phyloP scores from a whole-genome alignment of 2,329 filamentous ascomycete species.

The Aspergillus sp. region DNA sequence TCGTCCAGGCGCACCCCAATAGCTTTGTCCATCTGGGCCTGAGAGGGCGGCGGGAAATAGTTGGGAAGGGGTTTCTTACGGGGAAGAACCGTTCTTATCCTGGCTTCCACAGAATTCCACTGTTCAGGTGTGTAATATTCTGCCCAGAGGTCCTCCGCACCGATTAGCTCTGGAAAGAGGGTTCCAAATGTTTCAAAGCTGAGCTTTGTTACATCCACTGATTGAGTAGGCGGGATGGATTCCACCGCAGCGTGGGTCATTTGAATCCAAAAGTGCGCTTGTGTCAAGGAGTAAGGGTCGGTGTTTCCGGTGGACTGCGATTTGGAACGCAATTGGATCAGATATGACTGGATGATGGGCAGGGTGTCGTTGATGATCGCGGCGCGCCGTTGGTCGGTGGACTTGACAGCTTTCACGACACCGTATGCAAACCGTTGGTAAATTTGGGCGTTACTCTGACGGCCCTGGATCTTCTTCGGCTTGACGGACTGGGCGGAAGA shows the following conservation, averaged over 20 bases:
- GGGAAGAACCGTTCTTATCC: not conserved
- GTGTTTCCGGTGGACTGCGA: not conserved
- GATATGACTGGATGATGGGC: not conserved
- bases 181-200: not conserved
- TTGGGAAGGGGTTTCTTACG: not conserved
- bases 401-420: not conserved
- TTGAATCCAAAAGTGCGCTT: not conserved
- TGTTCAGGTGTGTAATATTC: not conserved
- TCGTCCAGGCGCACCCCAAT: not conserved
- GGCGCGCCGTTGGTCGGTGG: not conserved
- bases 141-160: not conserved
- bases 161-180: not conserved
- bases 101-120: not conserved
- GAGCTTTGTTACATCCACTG: not conserved
- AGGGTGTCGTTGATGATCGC: not conserved
- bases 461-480: not conserved
- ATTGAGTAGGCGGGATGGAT: not conserved
- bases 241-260: not conserved
- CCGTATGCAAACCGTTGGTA: not conserved
- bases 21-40: not conserved
- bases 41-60: not conserved
- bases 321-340: not conserved
- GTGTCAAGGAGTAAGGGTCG: not conserved
- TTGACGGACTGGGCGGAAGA: not conserved
- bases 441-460: not conserved